Evolutionary conservation across 129 eudicot species (phyloP).

Genomic region (Saussurea involucrata): DNA sequence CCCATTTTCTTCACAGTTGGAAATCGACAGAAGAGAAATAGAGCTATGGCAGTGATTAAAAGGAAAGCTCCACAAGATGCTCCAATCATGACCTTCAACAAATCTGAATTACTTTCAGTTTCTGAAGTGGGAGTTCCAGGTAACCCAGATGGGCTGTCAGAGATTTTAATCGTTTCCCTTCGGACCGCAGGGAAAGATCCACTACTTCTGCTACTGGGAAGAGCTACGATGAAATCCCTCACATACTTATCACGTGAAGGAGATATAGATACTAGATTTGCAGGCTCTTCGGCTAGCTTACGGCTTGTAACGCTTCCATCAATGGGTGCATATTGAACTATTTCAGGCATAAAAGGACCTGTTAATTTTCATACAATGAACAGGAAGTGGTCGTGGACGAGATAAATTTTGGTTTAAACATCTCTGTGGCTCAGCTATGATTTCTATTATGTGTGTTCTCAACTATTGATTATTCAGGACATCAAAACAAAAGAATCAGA

Average conservation of each 20-base stretch:
- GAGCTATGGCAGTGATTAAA: constrained; percentile 23
- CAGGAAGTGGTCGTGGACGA: background rate
- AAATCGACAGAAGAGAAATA: constrained; percentile 36
- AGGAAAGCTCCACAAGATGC: constrained; percentile 35
- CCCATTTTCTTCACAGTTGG: constrained; percentile 42
- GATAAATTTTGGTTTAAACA: background rate
- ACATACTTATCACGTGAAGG: background rate
- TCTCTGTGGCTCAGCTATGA: background rate
- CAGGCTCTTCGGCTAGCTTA: constrained; percentile 47
- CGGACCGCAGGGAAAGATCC: constrained; percentile 57
- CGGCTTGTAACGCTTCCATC: constrained; percentile 40
- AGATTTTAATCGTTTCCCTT: constrained; percentile 16
- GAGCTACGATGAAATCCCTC: background rate
- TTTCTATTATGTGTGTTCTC: background rate
- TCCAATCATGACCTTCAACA: constrained; percentile 47
- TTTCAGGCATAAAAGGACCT: constrained; percentile 34
- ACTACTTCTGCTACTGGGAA: constrained; percentile 55
- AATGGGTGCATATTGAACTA: constrained; percentile 20
- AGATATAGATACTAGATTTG: constrained; percentile 46
- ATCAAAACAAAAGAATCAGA: background rate
- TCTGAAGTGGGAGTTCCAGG: constrained; percentile 1
- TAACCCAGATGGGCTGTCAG: constrained; percentile 11
- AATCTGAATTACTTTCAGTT: constrained; percentile 21
- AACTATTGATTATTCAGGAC: background rate
- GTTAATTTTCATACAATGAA: background rate